Evolutionary conservation across 108 stramenopile genomes (phyloP).

Genomic region (Cyclotella choctawhatcheeana): DNA sequence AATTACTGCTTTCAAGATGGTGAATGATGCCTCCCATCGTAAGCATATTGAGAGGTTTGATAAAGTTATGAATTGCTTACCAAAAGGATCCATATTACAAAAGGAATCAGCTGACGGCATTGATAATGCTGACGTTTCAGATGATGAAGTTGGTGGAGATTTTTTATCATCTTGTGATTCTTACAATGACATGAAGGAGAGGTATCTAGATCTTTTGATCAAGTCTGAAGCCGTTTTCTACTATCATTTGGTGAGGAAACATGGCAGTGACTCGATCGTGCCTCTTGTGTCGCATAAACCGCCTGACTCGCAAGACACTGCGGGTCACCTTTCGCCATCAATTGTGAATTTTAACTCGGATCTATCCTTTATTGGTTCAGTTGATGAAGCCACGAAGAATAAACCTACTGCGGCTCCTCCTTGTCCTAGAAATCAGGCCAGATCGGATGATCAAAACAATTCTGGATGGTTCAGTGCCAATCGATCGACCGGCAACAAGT

Average conservation of each 20-base stretch:
- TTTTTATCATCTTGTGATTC: constrained; percentile 13
- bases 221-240: constrained; percentile 90
- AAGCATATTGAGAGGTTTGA: constrained; percentile 55
- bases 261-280: constrained; percentile 28
- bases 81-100: constrained; percentile 12
- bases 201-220: constrained; percentile 69
- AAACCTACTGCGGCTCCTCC: constrained; percentile 1
- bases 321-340: constrained; percentile 3
- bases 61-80: constrained; percentile 53
- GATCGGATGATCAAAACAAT: neutral
- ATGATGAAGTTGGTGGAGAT: constrained; percentile 17
- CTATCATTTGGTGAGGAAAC: constrained; percentile 67
- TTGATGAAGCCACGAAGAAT: constrained; percentile 28
- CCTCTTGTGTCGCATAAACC: constrained; percentile 37
- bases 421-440: neutral
- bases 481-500: neutral
- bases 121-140: constrained; percentile 25
- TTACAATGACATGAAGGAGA: constrained; percentile 24
- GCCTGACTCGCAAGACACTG: neutral
- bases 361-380: constrained; percentile 35
- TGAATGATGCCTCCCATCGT: constrained; percentile 69
- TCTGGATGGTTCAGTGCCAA: constrained; percentile 6
- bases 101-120: constrained; percentile 24
- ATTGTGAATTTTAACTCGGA: constrained; percentile 18
- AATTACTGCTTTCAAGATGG: constrained; percentile 86